These are phyloP conservation scores for Platanthera zijinensis DNA, from an alignment of 106 monocot species.

Conservation along the genomic window DNA sequence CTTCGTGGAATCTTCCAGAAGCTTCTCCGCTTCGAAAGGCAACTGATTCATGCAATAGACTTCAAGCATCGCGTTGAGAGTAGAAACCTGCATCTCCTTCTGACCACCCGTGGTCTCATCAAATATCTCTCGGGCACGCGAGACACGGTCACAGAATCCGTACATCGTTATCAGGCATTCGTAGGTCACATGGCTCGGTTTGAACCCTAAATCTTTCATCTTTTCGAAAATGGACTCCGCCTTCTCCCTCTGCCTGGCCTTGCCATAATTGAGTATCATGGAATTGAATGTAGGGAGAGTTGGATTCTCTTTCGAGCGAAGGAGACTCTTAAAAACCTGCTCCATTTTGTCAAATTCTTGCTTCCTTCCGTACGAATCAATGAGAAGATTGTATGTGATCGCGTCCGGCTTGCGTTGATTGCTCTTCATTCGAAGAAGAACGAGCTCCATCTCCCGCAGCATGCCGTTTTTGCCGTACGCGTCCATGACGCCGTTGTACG, in stretches of 20 bases:
- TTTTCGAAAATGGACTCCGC: conserved; percentile 50
- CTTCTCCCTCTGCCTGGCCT: conserved; percentile 73
- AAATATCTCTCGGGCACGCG: conserved; percentile 64
- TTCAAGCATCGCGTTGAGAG: conserved; percentile 90
- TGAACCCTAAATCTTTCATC: conserved; percentile 63
- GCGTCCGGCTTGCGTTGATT: conserved; percentile 59
- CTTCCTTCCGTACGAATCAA: conserved; percentile 79
- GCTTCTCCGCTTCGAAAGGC: conserved; percentile 54
- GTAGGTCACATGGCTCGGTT: conserved; percentile 67
- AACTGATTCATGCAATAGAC: conserved; percentile 80
- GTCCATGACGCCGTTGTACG: conserved; percentile 92
- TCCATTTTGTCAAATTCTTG: conserved; percentile 96
- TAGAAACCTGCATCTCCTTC: conserved; percentile 49
- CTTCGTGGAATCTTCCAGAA: conserved; percentile 37
- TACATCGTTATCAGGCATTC: conserved; percentile 81
- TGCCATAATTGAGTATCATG: conserved; percentile 88
- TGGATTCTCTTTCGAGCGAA: conserved; percentile 73
- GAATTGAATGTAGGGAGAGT: conserved; percentile 84
- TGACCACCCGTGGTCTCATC: conserved; percentile 51
- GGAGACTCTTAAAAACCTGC: conserved; percentile 84
- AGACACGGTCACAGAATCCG: conserved; percentile 79
- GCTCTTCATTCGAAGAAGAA: conserved; percentile 74
- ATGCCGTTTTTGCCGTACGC: conserved; percentile 94
- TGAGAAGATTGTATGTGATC: conserved; percentile 86
- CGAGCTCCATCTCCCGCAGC: conserved; percentile 78